Evolutionary conservation across 2,329 filamentous ascomycete genomes (phyloP), one percentile per base, ranked within the genome.

Genomic region (Sclerotinia minor): DNA sequence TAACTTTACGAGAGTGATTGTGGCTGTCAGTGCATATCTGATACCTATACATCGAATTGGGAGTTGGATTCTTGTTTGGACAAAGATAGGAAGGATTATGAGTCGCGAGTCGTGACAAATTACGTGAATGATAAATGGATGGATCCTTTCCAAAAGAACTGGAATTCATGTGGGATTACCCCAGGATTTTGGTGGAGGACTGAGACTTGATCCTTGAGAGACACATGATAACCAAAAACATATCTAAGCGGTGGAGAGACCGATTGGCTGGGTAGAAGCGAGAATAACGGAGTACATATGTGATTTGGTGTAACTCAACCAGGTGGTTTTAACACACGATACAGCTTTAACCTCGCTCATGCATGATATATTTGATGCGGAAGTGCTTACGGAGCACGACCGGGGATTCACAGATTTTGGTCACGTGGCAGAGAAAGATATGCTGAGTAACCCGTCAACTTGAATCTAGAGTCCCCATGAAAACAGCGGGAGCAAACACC

Each of bases 401-500:
- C 13, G 38, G 15, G 38, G 17, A 9, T 54, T 17, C 5, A n/a
- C 32, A 13, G 29, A 2, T 9, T 44, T 1, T 35, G 44, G 13
- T 60, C 44, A 60, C 57, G 57, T 49, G 57, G 1, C 2, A 32
- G 17, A 17, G 3, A 24, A 26, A 19, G 26, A 15, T n/a, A 19
- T 61, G 59, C 32, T 49, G 59, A 61, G 17, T 21, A 61, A 38
- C 29, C 58, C 47, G 47, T 60, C 57, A 47, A 35, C 1, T 35
- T 9, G 24, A 45, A 47, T 32, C 57, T 50, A 19, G 8, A 41
- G 26, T 50, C 6, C 38, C 50, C 29, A 38, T 7, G 17, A 53
- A 53, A 29, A 38, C 29, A 29, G n/a, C n/a, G n/a, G n/a, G n/a
- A n/a, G n/a, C n/a, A n/a, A n/a, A 61, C 32, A 26, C 26, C 3